phyloP scores from a whole-genome alignment of 2,329 filamentous ascomycete species.

The Cercospora canescens region DNA sequence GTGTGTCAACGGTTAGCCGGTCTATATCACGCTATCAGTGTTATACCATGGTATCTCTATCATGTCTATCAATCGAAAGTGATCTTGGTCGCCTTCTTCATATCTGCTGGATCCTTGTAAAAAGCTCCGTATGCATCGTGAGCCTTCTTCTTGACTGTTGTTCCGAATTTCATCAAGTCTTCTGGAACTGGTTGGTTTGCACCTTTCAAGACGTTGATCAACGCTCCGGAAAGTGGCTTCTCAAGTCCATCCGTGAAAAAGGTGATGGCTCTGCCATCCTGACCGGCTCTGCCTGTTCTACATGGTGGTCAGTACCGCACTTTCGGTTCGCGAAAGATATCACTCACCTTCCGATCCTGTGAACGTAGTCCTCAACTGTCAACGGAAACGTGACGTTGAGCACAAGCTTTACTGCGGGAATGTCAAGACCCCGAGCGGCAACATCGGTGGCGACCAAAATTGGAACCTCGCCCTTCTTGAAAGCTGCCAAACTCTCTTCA shows the following conservation, averaged over 20 bases:
- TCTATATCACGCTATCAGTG: neutral
- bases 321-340: neutral
- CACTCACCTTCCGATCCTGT: constrained; percentile 73
- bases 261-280: constrained; percentile 84
- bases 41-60: neutral
- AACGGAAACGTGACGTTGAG: constrained; percentile 94
- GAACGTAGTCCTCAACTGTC: constrained; percentile 96
- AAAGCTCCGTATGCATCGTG: constrained; percentile 95
- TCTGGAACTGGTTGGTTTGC: constrained; percentile 90
- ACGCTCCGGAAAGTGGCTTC: constrained; percentile 84
- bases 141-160: constrained; percentile 98
- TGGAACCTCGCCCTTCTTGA: constrained; percentile 81
- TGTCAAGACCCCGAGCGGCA: constrained; percentile 89
- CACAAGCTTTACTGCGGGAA: constrained; percentile 91
- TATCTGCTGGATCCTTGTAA: constrained; percentile 85
- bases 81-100: constrained; percentile 86
- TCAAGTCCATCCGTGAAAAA: constrained; percentile 87
- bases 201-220: constrained; percentile 94
- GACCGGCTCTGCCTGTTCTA: constrained; percentile 88
- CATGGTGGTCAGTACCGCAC: constrained; percentile 17
- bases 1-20: neutral
- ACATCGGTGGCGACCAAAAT: constrained; percentile 95
- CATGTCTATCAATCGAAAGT: constrained; percentile 65
- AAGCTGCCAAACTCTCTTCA: constrained; percentile 81
- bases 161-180: constrained; percentile 90